These are phyloP conservation scores for Monosporascus sp. DNA, from an alignment of 2,329 filamentous ascomycete species.

Conservation along the genomic window DNA sequence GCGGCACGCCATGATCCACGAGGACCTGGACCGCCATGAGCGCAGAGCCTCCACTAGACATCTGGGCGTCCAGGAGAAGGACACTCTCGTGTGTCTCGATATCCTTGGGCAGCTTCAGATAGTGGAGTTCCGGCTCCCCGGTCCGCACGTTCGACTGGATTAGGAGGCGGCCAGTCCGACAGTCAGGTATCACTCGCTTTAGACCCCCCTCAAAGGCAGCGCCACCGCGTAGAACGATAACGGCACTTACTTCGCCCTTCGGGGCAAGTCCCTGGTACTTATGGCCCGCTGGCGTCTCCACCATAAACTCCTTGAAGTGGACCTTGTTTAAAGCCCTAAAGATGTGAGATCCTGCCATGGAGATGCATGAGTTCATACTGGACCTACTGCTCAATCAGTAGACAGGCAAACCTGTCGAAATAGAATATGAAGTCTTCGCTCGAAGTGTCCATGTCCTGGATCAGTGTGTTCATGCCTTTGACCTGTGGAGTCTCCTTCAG, in stretches of 20 bases:
- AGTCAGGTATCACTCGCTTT: slow-evolving; percentile 87
- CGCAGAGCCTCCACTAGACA: slow-evolving; percentile 79
- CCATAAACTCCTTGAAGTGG: slow-evolving; percentile 56
- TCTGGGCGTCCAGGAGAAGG: slow-evolving; percentile 85
- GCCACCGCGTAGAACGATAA: slow-evolving; percentile 83
- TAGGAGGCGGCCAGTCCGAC: slow-evolving; percentile 78
- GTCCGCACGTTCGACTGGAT: slow-evolving; percentile 85
- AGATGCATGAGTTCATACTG: neutral
- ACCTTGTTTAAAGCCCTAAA: slow-evolving; percentile 70
- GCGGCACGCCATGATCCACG: slow-evolving; percentile 83
- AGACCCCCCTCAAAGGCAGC: slow-evolving; percentile 84
- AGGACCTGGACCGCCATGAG: slow-evolving; percentile 97
- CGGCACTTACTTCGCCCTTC: slow-evolving; percentile 73
- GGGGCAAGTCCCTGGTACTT: slow-evolving; percentile 67
- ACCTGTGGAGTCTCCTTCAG: slow-evolving; percentile 76
- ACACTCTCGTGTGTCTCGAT: slow-evolving; percentile 74
- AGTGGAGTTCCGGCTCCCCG: slow-evolving; percentile 90
- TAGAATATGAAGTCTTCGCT: slow-evolving; percentile 97
- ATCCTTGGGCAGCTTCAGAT: slow-evolving; percentile 70
- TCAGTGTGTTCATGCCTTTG: slow-evolving; percentile 81
- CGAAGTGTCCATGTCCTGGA: slow-evolving; percentile 72
- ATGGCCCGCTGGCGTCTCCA: slow-evolving; percentile 67
- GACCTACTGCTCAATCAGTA: slow-evolving; percentile 72
- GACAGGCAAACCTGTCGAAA: slow-evolving; percentile 81
- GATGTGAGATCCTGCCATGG: slow-evolving; percentile 1